Percentiles rank a stretch among this genome's conserved stretches.
Evolutionary conservation across 495 filamentous ascomycete genomes (phyloP).

Genomic region (Pseudoneurospora amorphoporcata): DNA sequence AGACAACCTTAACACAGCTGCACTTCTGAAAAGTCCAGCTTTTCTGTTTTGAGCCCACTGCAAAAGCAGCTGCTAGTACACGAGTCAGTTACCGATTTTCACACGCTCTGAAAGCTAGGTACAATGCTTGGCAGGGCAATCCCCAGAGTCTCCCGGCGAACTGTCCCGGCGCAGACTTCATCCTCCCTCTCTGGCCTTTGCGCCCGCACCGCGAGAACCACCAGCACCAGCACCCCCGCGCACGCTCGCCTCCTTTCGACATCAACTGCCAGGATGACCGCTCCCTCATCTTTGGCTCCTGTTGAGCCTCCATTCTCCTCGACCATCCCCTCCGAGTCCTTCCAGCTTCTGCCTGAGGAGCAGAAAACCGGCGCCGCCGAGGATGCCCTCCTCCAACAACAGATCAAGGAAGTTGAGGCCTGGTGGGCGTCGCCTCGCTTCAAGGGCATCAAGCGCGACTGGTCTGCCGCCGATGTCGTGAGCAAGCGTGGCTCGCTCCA

Average conservation of each 20-base stretch:
- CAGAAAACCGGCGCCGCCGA: constrained; percentile 69
- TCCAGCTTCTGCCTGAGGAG: constrained; percentile 64
- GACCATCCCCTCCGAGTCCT: constrained; percentile 55
- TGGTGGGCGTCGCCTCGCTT: constrained; percentile 85
- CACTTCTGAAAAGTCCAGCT: not conserved
- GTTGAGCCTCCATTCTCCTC: constrained; percentile 40
- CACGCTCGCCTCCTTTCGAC: constrained; percentile 16
- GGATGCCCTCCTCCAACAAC: constrained; percentile 67
- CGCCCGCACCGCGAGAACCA: constrained; percentile 1
- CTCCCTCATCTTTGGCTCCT: constrained; percentile 12
- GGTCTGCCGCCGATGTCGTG: constrained; percentile 81
- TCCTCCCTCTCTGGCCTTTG: constrained; percentile 4
- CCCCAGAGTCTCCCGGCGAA: constrained; percentile 16
- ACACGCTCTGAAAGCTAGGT: not conserved
- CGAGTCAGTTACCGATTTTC: not conserved
- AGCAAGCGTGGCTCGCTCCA: constrained; percentile 80
- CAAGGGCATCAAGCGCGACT: constrained; percentile 82
- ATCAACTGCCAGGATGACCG: constrained; percentile 16
- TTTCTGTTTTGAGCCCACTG: not conserved
- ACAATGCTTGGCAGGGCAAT: constrained; percentile 21
- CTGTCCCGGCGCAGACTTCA: constrained; percentile 2
- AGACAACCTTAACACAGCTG: not conserved
- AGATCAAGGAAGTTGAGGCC: constrained; percentile 69
- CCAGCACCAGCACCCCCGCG: not conserved
- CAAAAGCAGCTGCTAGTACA: not conserved